Evolutionary conservation across 768 basidiomycete genomes (phyloP), one percentile per base, ranked within the genome.

Genomic region (Pleurotus giganteus): DNA sequence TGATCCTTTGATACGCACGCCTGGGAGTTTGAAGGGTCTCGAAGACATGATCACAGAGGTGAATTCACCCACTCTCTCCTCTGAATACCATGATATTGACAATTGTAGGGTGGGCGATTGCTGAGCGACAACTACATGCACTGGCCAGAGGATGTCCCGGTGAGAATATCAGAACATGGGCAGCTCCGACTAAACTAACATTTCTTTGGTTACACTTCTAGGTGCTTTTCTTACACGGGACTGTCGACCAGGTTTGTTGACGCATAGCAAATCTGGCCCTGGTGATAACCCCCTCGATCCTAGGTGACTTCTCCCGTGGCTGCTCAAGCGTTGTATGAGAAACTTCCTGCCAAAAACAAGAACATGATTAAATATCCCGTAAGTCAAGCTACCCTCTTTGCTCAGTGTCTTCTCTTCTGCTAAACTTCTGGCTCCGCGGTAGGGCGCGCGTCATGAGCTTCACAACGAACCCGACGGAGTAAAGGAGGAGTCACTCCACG

Each of bases 401-500:
- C 11, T 23, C 17, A 19, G 13, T 13, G 39, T 34, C 31, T n/a
- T 17, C 15, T 54, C 12, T 26, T 34, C 24, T 36, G n/a, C n/a
- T n/a, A n/a, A 8, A 27, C 34, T 17, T 56, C 32, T 50, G 15
- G 9, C 29, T 17, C 32, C 41, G 13, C 28, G n/a, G n/a, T 45
- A 90, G 89, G 81, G 78, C 17, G 87, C 81, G 4, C 86, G 74
- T 63, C 89, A 91, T 57, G 89, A 91, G 63, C 72, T 91, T 17
- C 82, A 86, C 21, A 85, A 88, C 56, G 89, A 91, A 63, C 82
- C 85, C 1, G 74, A 82, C 42, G 85, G 82, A 1, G 80, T 89
- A 15, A 78, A 79, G 58, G 84, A 89, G 56, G 77, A 78, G 53
- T 63, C 43, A 19, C 13, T 61, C n/a, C 7, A 13, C 23, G 57